phyloP scores from a whole-genome alignment of 306 rosid species.

The Glycine tomentella region DNA sequence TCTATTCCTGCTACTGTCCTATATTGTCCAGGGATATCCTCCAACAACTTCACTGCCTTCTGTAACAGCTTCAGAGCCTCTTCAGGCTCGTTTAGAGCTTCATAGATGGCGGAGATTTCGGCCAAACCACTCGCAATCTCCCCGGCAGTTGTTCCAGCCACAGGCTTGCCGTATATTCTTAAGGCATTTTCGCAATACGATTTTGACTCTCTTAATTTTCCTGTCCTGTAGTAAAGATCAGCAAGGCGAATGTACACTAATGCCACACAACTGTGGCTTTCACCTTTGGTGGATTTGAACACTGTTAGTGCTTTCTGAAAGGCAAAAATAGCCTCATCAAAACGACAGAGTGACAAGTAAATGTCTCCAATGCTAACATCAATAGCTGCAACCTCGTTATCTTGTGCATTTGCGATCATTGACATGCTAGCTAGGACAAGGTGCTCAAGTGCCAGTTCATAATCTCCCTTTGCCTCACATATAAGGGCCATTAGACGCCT shows the following conservation, averaged over 20 bases:
- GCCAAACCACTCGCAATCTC: constrained; percentile 80
- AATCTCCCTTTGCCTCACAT: constrained; percentile 80
- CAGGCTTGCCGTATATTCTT: constrained; percentile 71
- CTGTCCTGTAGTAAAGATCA: constrained; percentile 76
- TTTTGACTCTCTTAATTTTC: constrained; percentile 76
- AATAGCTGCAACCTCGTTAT: constrained; percentile 76
- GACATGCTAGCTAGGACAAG: constrained; percentile 92
- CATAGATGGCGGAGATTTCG: constrained; percentile 71
- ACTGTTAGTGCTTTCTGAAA: constrained; percentile 91
- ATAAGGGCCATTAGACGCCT: constrained; percentile 91
- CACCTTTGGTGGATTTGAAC: constrained; percentile 80
- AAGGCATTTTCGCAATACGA: constrained; percentile 81
- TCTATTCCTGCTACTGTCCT: constrained; percentile 85
- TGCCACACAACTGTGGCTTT: constrained; percentile 74
- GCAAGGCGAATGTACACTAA: constrained; percentile 78
- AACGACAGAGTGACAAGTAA: constrained; percentile 77
- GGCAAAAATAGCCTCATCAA: constrained; percentile 82
- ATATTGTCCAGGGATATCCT: constrained; percentile 62
- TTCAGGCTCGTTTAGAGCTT: constrained; percentile 75
- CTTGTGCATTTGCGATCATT: constrained; percentile 85
- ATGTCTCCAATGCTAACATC: constrained; percentile 84
- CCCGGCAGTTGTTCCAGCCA: constrained; percentile 57
- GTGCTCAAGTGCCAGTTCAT: constrained; percentile 85
- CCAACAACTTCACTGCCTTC: constrained; percentile 67
- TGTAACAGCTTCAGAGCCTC: constrained; percentile 76